A percentile compares a stretch with the other conserved stretches of the same genome.
phyloP scores from a whole-genome alignment of 1,284 basidiomycete species.

The Leccinum laetum region DNA sequence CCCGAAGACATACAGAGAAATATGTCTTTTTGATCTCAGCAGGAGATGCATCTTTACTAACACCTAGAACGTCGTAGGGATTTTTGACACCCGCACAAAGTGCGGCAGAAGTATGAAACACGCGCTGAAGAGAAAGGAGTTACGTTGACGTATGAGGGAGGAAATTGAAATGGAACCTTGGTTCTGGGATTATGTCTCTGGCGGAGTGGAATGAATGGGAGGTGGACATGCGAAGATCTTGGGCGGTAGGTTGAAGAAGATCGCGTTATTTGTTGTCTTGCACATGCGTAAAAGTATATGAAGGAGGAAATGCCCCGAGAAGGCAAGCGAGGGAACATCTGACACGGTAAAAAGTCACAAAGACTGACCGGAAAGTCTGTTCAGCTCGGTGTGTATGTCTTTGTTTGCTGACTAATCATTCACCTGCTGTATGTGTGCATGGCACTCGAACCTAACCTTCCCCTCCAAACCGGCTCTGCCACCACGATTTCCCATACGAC shows the following conservation, averaged over 20 bases:
- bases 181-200: slow-evolving; percentile 18
- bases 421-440: not conserved
- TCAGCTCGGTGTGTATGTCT: slow-evolving; percentile 16
- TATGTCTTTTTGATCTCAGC: slow-evolving; percentile 98
- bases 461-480: slow-evolving; percentile 49
- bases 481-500: slow-evolving; percentile 94
- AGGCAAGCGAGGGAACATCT: slow-evolving; percentile 47
- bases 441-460: not conserved
- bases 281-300: slow-evolving; percentile 55
- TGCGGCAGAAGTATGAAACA: slow-evolving; percentile 70
- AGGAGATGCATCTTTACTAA: slow-evolving; percentile 80
- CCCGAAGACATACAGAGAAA: slow-evolving; percentile 70
- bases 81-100: slow-evolving; percentile 68
- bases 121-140: slow-evolving; percentile 48
- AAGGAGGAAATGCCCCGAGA: slow-evolving; percentile 56
- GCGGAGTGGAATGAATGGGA: slow-evolving; percentile 6
- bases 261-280: slow-evolving; percentile 38
- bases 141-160: slow-evolving; percentile 13
- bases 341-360: slow-evolving; percentile 2
- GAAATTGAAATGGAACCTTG: slow-evolving; percentile 26
- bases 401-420: slow-evolving; percentile 27
- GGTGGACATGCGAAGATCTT: slow-evolving; percentile 33
- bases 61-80: slow-evolving; percentile 91
- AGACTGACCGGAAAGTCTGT: not conserved
- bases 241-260: slow-evolving; percentile 40